Evolutionary conservation across 139 green algal species (phyloP).

Genomic region (Coelastrella sp.): DNA sequence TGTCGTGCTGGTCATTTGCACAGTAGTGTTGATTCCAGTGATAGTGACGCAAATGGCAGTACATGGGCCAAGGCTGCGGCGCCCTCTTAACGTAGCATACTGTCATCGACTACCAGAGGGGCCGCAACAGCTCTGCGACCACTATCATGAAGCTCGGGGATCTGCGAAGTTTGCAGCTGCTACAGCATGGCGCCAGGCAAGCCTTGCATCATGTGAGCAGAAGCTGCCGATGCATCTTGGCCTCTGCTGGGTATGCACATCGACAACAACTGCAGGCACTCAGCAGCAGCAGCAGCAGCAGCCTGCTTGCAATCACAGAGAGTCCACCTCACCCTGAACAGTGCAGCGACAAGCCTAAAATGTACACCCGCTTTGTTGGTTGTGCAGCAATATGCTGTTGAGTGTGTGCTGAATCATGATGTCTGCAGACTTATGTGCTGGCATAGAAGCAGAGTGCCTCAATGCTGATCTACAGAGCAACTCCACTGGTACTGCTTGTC

Average conservation of each 20-base stretch:
- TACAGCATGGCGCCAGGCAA: constrained; percentile 9
- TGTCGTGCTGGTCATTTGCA: not conserved
- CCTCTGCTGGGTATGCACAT: not conserved
- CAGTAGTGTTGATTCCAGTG: constrained; percentile 6
- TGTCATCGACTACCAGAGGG: not conserved
- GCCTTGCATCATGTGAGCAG: constrained; percentile 27
- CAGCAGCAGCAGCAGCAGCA: not conserved
- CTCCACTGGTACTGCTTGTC: not conserved
- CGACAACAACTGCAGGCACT: not conserved
- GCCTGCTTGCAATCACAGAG: not conserved
- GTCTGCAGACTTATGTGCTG: constrained; percentile 39
- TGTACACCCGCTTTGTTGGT: too few relatives aligned
- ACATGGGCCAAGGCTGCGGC: not conserved
- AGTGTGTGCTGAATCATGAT: not conserved
- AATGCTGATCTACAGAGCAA: constrained; percentile 14
- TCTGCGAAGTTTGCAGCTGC: constrained; percentile 24
- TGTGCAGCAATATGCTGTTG: too few relatives aligned
- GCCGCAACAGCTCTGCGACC: not conserved
- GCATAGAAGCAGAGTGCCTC: constrained; percentile 26
- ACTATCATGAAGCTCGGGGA: constrained; percentile 3
- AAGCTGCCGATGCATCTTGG: not conserved
- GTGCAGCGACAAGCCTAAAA: too few relatives aligned
- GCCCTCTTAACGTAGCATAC: not conserved
- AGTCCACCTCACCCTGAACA: not conserved
- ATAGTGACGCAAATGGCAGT: constrained; percentile 18